Evolutionary conservation across 139 green algal genomes (phyloP).

Genomic region (Bryopsis sp.): DNA sequence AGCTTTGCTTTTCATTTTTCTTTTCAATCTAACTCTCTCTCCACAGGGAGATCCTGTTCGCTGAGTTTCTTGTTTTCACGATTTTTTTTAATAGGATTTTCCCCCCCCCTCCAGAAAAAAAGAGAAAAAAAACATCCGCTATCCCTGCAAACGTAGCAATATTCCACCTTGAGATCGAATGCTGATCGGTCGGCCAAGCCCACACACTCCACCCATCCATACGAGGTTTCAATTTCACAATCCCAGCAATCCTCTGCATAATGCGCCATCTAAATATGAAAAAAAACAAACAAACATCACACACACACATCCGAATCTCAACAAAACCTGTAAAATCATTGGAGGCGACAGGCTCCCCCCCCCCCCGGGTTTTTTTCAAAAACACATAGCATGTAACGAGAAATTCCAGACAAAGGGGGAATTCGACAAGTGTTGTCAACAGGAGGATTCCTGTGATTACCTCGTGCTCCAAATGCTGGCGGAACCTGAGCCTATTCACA

Average conservation of each 20-base stretch:
- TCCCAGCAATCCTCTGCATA: slow-evolving; percentile 94
- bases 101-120: no score
- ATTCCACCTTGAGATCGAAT: slow-evolving; percentile 87
- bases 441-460: no score
- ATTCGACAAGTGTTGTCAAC: no score
- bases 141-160: no score
- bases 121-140: background rate
- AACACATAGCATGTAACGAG: no score
- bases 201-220: slow-evolving; percentile 98
- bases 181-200: slow-evolving; percentile 91
- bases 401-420: no score
- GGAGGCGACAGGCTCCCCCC: background rate
- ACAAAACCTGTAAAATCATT: slow-evolving; percentile 2
- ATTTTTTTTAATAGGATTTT: no score
- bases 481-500: slow-evolving; percentile 75
- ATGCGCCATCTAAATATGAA: slow-evolving; percentile 32
- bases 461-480: slow-evolving; percentile 96
- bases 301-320: background rate
- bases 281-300: no score
- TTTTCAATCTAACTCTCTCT: no score
- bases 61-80: no score
- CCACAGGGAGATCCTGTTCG: no score
- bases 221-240: slow-evolving; percentile 88
- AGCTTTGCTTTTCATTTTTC: no score
- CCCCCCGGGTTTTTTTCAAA: background rate